Base-by-base conservation (phyloP, 805 yeast species). In the Pichia heedii region DNA sequence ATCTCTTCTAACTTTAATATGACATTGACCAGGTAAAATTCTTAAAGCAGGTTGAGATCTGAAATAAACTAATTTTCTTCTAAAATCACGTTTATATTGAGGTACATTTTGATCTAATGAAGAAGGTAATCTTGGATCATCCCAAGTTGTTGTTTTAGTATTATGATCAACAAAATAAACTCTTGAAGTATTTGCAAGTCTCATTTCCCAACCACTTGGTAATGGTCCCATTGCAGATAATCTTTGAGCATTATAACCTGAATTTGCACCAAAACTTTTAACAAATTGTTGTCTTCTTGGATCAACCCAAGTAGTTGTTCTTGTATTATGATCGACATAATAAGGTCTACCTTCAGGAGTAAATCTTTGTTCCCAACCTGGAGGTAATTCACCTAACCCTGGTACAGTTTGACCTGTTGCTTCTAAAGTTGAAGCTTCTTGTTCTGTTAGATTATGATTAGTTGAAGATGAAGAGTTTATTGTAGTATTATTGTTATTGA, bases 201-300 rank as follows among this genome's bases (percentile, higher is more conserved):
- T 84, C 99, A 93, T 93, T 70, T 93, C 99, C 99, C 99, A 93
- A 43, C 99, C 99, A 43, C 90, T 79, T 39, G 99, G 99, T 59
- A 93, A 72, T 42, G 98, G 98, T 16, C 98, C 98, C 64, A 93
- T 73, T 60, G 94, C 97, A 36, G 95, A 84, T 12, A 93, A 96
- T 26, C 97, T 96, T 69, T 93, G 98, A 56, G 93, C 97, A 68
- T 89, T 96, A 54, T 90, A 87, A 19, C 96, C 87, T 5, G 96
- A 83, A 56, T 79, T 66, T 76, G 89, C 73, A 22, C 96, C 97
- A 63, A 84, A 88, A 49, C 95, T 87, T 62, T 97, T 83, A 55
- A 93, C 93, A 65, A 87, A 93, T 69, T 93, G 99, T 67, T 93
- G 98, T 66, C 98, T 80, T 67, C 99, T 79, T 52, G 99, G 99